A percentile compares a stretch with the other conserved stretches of the same genome.
These are phyloP conservation scores for Calonectria pteridis DNA, from an alignment of 2,329 filamentous ascomycete genomes.

Conservation along the genomic window DNA sequence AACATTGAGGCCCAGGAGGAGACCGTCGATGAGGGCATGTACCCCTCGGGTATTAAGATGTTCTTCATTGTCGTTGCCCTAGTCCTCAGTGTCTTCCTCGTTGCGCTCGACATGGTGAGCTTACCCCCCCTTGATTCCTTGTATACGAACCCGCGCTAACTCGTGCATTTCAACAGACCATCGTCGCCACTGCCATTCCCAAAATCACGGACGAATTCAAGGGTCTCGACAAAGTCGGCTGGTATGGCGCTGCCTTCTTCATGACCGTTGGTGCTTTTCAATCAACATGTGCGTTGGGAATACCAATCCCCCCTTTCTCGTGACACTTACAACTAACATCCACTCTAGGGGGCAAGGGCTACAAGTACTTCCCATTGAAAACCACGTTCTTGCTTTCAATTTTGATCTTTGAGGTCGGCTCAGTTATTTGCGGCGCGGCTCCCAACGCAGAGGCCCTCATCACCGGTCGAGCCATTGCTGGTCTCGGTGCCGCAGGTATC, in stretches of 20 bases:
- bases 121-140: background rate
- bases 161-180: slow-evolving; percentile 53
- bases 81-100: slow-evolving; percentile 62
- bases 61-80: slow-evolving; percentile 61
- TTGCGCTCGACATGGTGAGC: slow-evolving; percentile 61
- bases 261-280: slow-evolving; percentile 61
- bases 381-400: slow-evolving; percentile 62
- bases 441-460: slow-evolving; percentile 62
- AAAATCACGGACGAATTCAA: slow-evolving; percentile 67
- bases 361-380: slow-evolving; percentile 66
- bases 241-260: slow-evolving; percentile 71
- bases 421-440: slow-evolving; percentile 62
- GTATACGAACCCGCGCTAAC: slow-evolving; percentile 9
- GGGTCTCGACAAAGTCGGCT: slow-evolving; percentile 65
- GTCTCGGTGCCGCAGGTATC: slow-evolving; percentile 62
- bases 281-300: slow-evolving; percentile 52
- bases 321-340: slow-evolving; percentile 26
- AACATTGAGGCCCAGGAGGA: slow-evolving; percentile 30
- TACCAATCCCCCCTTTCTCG: background rate
- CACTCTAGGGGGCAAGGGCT: slow-evolving; percentile 58
- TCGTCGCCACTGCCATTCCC: slow-evolving; percentile 69
- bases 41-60: slow-evolving; percentile 55
- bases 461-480: slow-evolving; percentile 64
- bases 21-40: slow-evolving; percentile 48
- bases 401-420: slow-evolving; percentile 67